phyloP scores from a whole-genome alignment of 306 rosid species.

The Pueraria montana region DNA sequence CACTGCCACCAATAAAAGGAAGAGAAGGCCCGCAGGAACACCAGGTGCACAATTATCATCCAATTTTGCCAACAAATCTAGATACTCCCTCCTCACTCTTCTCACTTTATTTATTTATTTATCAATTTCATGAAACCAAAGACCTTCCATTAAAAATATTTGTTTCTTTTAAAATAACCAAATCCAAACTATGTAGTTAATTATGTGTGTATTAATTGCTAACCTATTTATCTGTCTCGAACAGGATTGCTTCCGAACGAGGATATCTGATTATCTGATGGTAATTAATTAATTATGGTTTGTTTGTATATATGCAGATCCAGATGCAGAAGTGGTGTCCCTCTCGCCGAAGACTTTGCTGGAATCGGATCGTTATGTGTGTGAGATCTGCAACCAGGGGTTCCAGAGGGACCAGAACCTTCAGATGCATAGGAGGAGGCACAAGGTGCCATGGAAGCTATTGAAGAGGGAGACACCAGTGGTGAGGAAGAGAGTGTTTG shows the following conservation, averaged over 20 bases:
- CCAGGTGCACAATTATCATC: slow-evolving; percentile 69
- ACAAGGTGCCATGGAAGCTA: slow-evolving; percentile 99
- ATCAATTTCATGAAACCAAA: slow-evolving; percentile 1
- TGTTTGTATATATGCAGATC: slow-evolving; percentile 61
- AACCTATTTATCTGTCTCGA: neutral
- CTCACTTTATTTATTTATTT: slow-evolving; percentile 14
- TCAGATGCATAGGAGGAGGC: slow-evolving; percentile 97
- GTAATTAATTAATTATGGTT: neutral
- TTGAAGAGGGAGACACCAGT: slow-evolving; percentile 88
- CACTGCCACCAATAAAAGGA: slow-evolving; percentile 71
- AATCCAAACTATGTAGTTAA: neutral
- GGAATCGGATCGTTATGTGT: slow-evolving; percentile 98
- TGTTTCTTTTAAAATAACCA: neutral
- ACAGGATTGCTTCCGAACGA: neutral
- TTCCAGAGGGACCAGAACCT: slow-evolving; percentile 99
- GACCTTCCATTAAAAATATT: neutral
- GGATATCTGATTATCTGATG: neutral
- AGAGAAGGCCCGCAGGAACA: slow-evolving; percentile 96
- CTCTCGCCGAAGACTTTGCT: slow-evolving; percentile 91
- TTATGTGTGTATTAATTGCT: neutral
- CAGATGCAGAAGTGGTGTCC: slow-evolving; percentile 99
- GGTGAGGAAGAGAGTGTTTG: slow-evolving; percentile 89
- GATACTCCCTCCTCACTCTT: neutral
- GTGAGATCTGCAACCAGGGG: slow-evolving; percentile 99
- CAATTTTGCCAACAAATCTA: neutral